Evolutionary conservation across 2,329 filamentous ascomycete genomes (phyloP).

Genomic region (Botryotinia convoluta): DNA sequence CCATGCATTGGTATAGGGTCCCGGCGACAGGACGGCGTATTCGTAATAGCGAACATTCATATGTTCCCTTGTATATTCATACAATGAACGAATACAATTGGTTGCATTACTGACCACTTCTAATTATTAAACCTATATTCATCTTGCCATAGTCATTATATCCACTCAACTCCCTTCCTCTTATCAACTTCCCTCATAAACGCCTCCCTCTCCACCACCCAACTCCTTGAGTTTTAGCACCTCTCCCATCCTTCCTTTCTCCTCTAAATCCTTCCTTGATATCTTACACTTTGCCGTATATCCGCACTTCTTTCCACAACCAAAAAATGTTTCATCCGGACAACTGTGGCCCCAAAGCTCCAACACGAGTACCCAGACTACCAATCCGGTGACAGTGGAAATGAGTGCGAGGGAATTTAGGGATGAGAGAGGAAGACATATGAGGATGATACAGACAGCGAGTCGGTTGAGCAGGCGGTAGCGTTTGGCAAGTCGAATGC

Average conservation of each 20-base stretch:
- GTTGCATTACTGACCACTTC: background rate
- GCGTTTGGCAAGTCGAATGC: constrained; percentile 44
- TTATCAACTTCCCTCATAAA: constrained; percentile 25
- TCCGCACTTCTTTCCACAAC: constrained; percentile 39
- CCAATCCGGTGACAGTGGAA: constrained; percentile 45
- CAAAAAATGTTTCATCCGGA: constrained; percentile 46
- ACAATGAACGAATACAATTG: background rate
- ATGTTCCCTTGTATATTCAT: background rate
- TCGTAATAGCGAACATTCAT: background rate
- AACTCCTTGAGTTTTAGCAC: constrained; percentile 3
- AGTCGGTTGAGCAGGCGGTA: constrained; percentile 52
- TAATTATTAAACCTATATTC: background rate
- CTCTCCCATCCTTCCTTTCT: constrained; percentile 31
- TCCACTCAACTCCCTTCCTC: background rate
- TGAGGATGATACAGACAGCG: constrained; percentile 49
- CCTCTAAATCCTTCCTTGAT: constrained; percentile 40
- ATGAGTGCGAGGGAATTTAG: constrained; percentile 49
- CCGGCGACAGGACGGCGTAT: background rate
- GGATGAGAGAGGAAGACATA: constrained; percentile 52
- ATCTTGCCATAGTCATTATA: background rate
- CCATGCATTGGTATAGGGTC: background rate
- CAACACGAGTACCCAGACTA: constrained; percentile 47
- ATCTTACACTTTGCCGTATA: constrained; percentile 46
- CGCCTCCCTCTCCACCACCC: constrained; percentile 20
- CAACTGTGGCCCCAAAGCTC: constrained; percentile 52